phyloP scores from a whole-genome alignment of 345 rosid genomes.

The Citrus medica region DNA sequence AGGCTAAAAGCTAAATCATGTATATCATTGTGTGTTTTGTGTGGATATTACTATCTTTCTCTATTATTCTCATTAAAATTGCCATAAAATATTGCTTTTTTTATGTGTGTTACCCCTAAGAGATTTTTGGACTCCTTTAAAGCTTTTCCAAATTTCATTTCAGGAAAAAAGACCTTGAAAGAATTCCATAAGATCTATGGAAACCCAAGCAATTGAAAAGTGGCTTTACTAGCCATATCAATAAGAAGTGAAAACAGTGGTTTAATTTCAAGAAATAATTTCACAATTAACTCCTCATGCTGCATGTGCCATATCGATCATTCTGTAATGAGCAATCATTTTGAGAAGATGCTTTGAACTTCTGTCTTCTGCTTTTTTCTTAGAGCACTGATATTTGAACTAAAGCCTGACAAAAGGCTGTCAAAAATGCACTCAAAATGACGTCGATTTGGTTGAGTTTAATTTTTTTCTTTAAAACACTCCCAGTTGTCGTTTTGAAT shows the following conservation, averaged over 20 bases:
- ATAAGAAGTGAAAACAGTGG: background rate
- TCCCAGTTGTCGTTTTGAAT: no score
- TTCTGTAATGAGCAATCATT: background rate
- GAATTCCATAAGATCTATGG: background rate
- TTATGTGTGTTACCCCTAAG: background rate
- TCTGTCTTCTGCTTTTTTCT: background rate
- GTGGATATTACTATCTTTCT: background rate
- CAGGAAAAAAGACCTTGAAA: background rate
- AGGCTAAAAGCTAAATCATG: background rate
- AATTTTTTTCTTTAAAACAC: no score
- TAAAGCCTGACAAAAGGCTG: no score
- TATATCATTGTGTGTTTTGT: background rate
- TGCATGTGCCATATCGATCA: background rate
- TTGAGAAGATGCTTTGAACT: background rate
- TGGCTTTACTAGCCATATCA: background rate
- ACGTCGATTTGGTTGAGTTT: no score
- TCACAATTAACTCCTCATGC: background rate
- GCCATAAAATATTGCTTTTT: background rate
- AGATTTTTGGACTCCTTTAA: background rate
- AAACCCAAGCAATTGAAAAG: background rate
- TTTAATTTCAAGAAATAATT: background rate
- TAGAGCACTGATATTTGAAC: no score
- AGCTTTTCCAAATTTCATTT: background rate
- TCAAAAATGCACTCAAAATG: no score
- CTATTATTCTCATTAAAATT: background rate